Conservation (phyloP, 192 early-diverging fungal genomes). For the Cladochytrium replicatum region DNA sequence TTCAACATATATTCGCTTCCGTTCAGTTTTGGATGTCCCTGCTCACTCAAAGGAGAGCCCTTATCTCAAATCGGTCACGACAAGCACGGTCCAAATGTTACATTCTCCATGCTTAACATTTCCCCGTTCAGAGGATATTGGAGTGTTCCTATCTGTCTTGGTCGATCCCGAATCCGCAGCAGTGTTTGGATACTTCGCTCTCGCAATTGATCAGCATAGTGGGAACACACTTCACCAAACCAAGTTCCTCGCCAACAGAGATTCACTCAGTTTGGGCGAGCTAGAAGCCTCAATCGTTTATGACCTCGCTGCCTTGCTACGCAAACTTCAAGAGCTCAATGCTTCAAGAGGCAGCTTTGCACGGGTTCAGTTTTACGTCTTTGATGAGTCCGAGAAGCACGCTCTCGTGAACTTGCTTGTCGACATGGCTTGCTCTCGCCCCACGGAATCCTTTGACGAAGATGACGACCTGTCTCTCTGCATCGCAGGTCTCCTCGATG, state of each 20-base stretch:
- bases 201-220: not conserved
- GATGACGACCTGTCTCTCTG: too few species aligned
- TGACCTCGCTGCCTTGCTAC: conserved; percentile 4
- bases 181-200: conserved; percentile 18
- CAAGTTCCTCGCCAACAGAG: not conserved
- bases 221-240: not conserved
- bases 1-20: not conserved
- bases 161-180: conserved; percentile 20
- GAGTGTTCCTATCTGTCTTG: conserved; percentile 16
- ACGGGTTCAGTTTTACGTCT: conserved; percentile 27
- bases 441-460: too few species aligned
- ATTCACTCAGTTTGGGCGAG: not conserved
- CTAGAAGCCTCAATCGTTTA: conserved; percentile 2
- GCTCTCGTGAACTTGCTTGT: conserved; percentile 12
- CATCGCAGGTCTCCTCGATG: conserved; percentile 13
- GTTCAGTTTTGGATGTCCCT: not conserved
- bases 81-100: conserved; percentile 1
- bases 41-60: not conserved
- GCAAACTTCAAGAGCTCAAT: not conserved
- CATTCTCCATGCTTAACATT: conserved; percentile 8
- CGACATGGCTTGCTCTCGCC: conserved; percentile 5
- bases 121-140: conserved; percentile 15
- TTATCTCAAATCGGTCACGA: conserved; percentile 2
- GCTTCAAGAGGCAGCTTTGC: not conserved
- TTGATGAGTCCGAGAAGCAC: conserved; percentile 5